These are phyloP conservation scores for Imleria badia DNA, from an alignment of 768 basidiomycete species.

Conservation along the genomic window DNA sequence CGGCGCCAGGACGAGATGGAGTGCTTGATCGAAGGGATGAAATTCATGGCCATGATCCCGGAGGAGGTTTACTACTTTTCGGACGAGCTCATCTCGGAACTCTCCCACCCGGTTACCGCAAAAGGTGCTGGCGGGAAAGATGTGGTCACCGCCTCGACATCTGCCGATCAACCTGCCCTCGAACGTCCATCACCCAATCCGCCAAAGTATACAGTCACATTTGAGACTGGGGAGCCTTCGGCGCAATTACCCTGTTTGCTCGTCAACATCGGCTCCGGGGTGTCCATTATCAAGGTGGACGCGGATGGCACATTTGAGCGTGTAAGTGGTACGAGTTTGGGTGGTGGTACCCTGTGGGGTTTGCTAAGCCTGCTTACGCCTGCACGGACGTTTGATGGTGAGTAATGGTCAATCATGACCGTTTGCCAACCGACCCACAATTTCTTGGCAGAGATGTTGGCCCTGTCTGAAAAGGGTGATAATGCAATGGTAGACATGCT, in stretches of 20 bases:
- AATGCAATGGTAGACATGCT: constrained; percentile 97
- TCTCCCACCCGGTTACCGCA: constrained; percentile 38
- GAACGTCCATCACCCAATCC: constrained; percentile 91
- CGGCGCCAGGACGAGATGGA: constrained; percentile 97
- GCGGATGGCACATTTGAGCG: constrained; percentile 95
- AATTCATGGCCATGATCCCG: constrained; percentile 94
- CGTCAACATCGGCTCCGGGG: constrained; percentile 98
- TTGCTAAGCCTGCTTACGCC: constrained; percentile 92
- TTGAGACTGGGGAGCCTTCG: constrained; percentile 73
- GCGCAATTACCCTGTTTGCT: constrained; percentile 94
- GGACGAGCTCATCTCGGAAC: constrained; percentile 86
- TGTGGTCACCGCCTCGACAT: constrained; percentile 8
- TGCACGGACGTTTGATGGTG: constrained; percentile 93
- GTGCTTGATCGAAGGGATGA: constrained; percentile 93
- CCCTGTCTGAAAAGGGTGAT: constrained; percentile 90
- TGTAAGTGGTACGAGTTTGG: constrained; percentile 94
- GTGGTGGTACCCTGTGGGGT: constrained; percentile 98
- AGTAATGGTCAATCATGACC: constrained; percentile 33
- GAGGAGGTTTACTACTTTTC: constrained; percentile 99
- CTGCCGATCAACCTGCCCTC: constrained; percentile 34
- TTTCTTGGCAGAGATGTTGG: constrained; percentile 80
- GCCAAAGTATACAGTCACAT: constrained; percentile 84
- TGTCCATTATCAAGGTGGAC: constrained; percentile 96
- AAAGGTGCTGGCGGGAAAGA: constrained; percentile 11
- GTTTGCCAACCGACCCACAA: not conserved